These are phyloP conservation scores for Aspergillus aculeatinus DNA, from an alignment of 2,329 filamentous ascomycete species.

Conservation along the genomic window DNA sequence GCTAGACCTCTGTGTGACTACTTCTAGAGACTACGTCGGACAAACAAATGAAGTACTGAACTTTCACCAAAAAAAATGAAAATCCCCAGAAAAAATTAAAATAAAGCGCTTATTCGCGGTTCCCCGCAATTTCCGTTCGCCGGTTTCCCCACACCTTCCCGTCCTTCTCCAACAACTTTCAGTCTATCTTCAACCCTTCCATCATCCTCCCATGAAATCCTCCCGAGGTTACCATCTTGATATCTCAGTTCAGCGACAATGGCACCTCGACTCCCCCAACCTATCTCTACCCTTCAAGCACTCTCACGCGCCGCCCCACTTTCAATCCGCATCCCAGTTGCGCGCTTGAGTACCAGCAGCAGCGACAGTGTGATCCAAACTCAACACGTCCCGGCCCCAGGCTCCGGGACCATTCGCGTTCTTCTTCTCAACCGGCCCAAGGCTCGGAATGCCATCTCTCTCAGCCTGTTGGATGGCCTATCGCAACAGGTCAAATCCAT, in stretches of 20 bases:
- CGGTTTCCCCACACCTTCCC: slow-evolving; percentile 25
- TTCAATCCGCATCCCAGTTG: slow-evolving; percentile 30
- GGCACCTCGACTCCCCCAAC: slow-evolving; percentile 31
- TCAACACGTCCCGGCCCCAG: slow-evolving; percentile 72
- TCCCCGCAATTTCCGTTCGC: slow-evolving; percentile 1
- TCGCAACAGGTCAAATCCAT: slow-evolving; percentile 71
- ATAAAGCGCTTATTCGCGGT: slow-evolving; percentile 21
- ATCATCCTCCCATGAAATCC: not conserved
- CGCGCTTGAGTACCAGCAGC: slow-evolving; percentile 35
- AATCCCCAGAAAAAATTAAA: slow-evolving; percentile 14
- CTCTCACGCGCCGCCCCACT: slow-evolving; percentile 19
- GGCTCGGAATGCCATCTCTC: slow-evolving; percentile 88
- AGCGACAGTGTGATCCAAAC: slow-evolving; percentile 58
- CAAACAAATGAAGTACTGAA: too few relatives aligned
- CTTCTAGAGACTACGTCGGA: too few relatives aligned
- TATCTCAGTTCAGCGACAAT: slow-evolving; percentile 18
- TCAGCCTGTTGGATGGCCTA: slow-evolving; percentile 70
- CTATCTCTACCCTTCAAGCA: slow-evolving; percentile 21
- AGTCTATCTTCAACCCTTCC: not conserved
- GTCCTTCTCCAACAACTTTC: slow-evolving; percentile 1
- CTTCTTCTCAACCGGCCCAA: slow-evolving; percentile 81
- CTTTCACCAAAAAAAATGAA: not conserved
- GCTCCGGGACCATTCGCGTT: slow-evolving; percentile 80
- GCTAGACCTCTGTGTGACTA: too few relatives aligned
- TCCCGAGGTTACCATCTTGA: slow-evolving; percentile 5